Conservation (phyloP, 495 filamentous ascomycete species). For the Aeminium ludgeri region DNA sequence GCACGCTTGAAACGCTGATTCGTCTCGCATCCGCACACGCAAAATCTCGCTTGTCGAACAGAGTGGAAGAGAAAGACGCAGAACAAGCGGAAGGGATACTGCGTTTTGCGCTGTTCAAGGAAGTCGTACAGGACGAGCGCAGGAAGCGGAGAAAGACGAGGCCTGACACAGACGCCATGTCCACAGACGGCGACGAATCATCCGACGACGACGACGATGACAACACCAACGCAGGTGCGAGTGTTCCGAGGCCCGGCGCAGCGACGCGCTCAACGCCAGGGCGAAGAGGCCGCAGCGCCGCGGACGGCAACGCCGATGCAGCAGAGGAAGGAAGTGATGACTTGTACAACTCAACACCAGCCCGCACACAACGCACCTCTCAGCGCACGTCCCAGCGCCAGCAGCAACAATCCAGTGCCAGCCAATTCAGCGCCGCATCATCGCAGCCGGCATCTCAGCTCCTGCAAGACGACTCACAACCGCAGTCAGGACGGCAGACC, state of each 20-base stretch:
- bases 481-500: constrained; percentile 17
- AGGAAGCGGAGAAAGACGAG: constrained; percentile 48
- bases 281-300: constrained; percentile 2
- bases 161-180: constrained; percentile 23
- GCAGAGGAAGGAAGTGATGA: constrained; percentile 39
- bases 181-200: constrained; percentile 22
- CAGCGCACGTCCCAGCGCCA: constrained; percentile 21
- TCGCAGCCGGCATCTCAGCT: constrained; percentile 52
- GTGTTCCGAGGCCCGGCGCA: constrained; percentile 2
- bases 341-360: constrained; percentile 39
- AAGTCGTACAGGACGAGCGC: constrained; percentile 78
- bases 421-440: constrained; percentile 50
- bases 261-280: constrained; percentile 3
- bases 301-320: constrained; percentile 10
- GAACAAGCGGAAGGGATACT: constrained; percentile 77
- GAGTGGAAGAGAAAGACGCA: constrained; percentile 87
- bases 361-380: constrained; percentile 31
- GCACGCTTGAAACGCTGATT: constrained; percentile 93
- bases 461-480: constrained; percentile 36
- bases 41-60: constrained; percentile 75
- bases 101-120: constrained; percentile 94
- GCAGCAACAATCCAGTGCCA: constrained; percentile 25
- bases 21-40: constrained; percentile 93
- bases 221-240: constrained; percentile 17
- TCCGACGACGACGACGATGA: constrained; percentile 36